Evolutionary conservation across 2,329 filamentous ascomycete species (phyloP).

Genomic region (Stagonosporopsis rhizophila): DNA sequence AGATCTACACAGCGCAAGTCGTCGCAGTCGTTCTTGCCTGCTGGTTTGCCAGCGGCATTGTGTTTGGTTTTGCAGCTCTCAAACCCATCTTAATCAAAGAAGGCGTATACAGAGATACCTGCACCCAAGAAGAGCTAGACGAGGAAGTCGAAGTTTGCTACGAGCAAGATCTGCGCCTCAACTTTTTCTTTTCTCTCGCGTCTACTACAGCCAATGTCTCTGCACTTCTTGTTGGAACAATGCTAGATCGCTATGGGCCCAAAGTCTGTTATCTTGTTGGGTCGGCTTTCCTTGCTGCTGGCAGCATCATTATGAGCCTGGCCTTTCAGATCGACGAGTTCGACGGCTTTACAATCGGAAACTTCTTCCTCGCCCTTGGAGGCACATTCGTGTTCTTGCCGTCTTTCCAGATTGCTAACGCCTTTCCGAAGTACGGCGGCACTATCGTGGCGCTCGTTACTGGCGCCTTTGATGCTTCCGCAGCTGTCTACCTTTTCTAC

Average conservation of each 20-base stretch:
- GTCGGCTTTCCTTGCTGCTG: constrained; percentile 41
- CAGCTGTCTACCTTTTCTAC: constrained; percentile 78
- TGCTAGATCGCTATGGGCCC: constrained; percentile 49
- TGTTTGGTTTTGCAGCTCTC: constrained; percentile 51
- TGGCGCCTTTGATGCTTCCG: constrained; percentile 83
- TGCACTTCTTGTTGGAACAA: constrained; percentile 45
- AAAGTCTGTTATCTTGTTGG: constrained; percentile 43
- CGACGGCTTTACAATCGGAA: constrained; percentile 69
- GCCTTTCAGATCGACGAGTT: constrained; percentile 46
- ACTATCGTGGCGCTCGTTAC: constrained; percentile 82
- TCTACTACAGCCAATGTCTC: constrained; percentile 50
- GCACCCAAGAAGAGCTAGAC: constrained; percentile 45
- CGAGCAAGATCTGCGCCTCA: constrained; percentile 49
- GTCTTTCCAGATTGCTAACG: constrained; percentile 83
- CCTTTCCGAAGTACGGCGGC: constrained; percentile 78
- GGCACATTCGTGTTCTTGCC: constrained; percentile 84
- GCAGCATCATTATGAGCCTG: constrained; percentile 48
- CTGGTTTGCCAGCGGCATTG: constrained; percentile 51
- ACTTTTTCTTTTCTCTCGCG: constrained; percentile 49
- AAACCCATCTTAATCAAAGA: constrained; percentile 51
- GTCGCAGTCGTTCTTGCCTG: constrained; percentile 46
- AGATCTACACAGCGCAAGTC: constrained; percentile 42
- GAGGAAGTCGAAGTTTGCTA: constrained; percentile 46
- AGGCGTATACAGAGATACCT: constrained; percentile 48
- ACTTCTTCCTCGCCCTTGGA: constrained; percentile 77